Evolutionary conservation across 352 stramenopile species (phyloP).

Genomic region (Blastocystis sp.): DNA sequence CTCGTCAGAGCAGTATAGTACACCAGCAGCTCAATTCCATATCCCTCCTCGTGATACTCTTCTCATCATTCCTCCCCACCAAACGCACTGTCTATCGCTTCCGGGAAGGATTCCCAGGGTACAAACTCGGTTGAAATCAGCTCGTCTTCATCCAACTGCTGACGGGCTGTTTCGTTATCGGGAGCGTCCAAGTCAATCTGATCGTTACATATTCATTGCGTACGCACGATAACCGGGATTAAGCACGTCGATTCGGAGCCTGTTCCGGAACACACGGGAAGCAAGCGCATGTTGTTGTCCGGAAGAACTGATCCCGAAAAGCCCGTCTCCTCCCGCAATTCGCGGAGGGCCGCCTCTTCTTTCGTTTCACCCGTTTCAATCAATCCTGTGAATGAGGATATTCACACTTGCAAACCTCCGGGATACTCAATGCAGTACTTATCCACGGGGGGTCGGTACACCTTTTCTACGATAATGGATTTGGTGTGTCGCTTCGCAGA

Average conservation of each 20-base stretch:
- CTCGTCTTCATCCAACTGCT: constrained; percentile 4
- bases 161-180: neutral
- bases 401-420: neutral
- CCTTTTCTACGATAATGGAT: constrained; percentile 26
- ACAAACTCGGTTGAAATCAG: neutral
- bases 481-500: neutral
- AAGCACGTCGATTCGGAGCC: constrained; percentile 40
- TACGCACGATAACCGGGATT: constrained; percentile 8
- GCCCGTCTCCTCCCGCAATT: constrained; percentile 48
- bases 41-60: constrained; percentile 13
- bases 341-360: neutral
- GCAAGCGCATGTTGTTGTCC: neutral
- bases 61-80: neutral
- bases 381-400: neutral
- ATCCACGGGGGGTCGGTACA: constrained; percentile 29
- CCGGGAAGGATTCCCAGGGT: neutral
- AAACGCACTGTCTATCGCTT: neutral
- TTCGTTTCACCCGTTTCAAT: constrained; percentile 16
- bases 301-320: neutral
- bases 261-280: constrained; percentile 45
- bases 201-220: neutral
- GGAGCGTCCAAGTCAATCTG: constrained; percentile 17
- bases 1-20: constrained; percentile 16
- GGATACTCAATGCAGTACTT: constrained; percentile 52
- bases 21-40: constrained; percentile 36